Conservation (phyloP, 345 rosid genomes). For the Turnera subulata region DNA sequence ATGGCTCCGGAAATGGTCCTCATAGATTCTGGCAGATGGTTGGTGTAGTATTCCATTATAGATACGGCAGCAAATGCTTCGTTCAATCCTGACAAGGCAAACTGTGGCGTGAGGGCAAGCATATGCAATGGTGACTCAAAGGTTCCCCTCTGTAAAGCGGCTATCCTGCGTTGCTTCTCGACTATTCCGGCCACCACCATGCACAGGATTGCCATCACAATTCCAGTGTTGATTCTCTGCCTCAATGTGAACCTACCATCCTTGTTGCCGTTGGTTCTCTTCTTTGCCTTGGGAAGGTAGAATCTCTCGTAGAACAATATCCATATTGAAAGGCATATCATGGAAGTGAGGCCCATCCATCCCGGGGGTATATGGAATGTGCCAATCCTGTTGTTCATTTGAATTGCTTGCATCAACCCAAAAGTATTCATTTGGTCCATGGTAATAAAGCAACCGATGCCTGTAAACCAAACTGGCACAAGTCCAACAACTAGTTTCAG, state of each 20-base stretch:
- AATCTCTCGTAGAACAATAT: conserved; percentile 52
- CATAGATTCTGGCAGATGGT: conserved; percentile 66
- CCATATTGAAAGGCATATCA: conserved; percentile 64
- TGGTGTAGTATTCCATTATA: conserved; percentile 61
- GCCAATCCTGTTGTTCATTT: conserved; percentile 39
- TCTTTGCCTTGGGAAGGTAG: conserved; percentile 30
- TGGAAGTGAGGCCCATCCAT: conserved; percentile 58
- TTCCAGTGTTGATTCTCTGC: conserved; percentile 53
- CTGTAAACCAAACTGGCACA: conserved; percentile 58
- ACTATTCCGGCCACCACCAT: conserved; percentile 49
- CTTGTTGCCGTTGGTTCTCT: conserved; percentile 24
- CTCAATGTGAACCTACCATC: conserved; percentile 37
- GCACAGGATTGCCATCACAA: conserved; percentile 45
- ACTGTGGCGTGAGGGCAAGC: conserved; percentile 54
- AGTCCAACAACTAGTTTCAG: conserved; percentile 45
- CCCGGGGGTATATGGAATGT: conserved; percentile 52
- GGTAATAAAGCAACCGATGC: conserved; percentile 53
- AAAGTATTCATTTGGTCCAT: conserved; percentile 63
- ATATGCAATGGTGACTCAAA: conserved; percentile 44
- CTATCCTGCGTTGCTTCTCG: conserved; percentile 42
- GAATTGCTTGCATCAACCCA: conserved; percentile 60
- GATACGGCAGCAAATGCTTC: conserved; percentile 76
- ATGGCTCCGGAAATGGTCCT: conserved; percentile 71
- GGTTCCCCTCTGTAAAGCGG: conserved; percentile 36
- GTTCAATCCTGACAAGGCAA: conserved; percentile 47